Conservation (phyloP, 805 yeast species). For the Saccharomycopsis vini region DNA sequence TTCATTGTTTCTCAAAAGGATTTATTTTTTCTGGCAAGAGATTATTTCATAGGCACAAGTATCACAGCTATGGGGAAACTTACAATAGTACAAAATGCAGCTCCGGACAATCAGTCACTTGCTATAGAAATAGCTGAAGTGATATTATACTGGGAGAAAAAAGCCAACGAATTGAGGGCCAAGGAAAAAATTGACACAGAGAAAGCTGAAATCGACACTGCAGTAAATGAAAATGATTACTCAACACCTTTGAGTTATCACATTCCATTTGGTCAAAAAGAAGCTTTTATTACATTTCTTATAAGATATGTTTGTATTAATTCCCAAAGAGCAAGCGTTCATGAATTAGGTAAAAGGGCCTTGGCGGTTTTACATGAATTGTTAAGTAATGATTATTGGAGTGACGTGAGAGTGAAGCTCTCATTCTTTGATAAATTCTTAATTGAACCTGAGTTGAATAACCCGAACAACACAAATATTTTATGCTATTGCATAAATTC, state of each 20-base stretch:
- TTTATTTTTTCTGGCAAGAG: constrained; percentile 76
- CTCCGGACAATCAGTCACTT: constrained; percentile 70
- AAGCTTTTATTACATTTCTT: constrained; percentile 82
- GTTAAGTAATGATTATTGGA: constrained; percentile 70
- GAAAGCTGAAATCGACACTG: not conserved
- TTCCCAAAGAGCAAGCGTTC: constrained; percentile 75
- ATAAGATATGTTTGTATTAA: constrained; percentile 83
- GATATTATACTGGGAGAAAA: constrained; percentile 76
- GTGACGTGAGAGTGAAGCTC: constrained; percentile 78
- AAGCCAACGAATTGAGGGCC: constrained; percentile 26
- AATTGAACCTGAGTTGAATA: constrained; percentile 57
- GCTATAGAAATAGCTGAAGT: constrained; percentile 87
- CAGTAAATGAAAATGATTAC: constrained; percentile 22
- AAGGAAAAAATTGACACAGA: constrained; percentile 6
- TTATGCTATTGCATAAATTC: constrained; percentile 79
- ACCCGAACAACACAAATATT: constrained; percentile 41
- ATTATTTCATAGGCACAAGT: constrained; percentile 79
- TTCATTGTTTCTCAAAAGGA: constrained; percentile 82
- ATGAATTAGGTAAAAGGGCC: constrained; percentile 76
- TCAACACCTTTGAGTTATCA: constrained; percentile 42
- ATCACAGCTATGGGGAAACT: constrained; percentile 89
- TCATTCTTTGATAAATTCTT: constrained; percentile 83
- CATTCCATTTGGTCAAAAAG: constrained; percentile 73
- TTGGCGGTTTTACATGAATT: constrained; percentile 66
- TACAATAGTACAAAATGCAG: constrained; percentile 67